These are phyloP conservation scores for Saccharata proteae DNA, from an alignment of 2,329 filamentous ascomycete genomes.

Conservation along the genomic window DNA sequence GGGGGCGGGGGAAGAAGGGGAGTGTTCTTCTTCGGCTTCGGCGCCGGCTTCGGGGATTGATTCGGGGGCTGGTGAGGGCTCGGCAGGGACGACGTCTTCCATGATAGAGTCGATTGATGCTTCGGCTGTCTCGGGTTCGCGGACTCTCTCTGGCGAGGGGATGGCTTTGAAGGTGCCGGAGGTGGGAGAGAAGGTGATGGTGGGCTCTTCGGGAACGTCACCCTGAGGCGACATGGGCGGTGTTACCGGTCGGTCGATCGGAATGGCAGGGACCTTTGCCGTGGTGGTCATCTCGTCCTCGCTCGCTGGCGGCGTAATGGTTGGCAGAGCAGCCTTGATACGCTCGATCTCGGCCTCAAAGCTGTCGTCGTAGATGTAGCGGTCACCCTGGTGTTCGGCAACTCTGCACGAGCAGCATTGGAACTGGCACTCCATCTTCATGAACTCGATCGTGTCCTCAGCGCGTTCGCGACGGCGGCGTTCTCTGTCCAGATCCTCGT, in stretches of 20 bases:
- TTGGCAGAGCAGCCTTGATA: conserved; percentile 33
- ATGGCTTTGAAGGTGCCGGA: conserved; percentile 26
- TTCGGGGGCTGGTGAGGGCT: background rate
- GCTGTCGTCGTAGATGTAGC: conserved; percentile 26
- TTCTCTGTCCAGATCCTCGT: conserved; percentile 40
- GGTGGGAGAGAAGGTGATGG: conserved; percentile 23
- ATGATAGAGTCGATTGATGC: conserved; percentile 4
- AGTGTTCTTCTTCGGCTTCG: conserved; percentile 10
- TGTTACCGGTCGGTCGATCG: conserved; percentile 1
- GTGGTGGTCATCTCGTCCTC: conserved; percentile 40
- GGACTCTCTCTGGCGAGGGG: conserved; percentile 16
- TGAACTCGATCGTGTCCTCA: conserved; percentile 61
- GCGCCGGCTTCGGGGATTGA: background rate
- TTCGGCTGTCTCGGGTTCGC: conserved; percentile 2
- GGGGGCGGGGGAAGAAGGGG: conserved; percentile 10
- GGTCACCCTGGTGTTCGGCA: conserved; percentile 25
- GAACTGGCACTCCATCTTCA: conserved; percentile 62
- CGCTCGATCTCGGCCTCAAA: conserved; percentile 23
- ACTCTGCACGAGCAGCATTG: conserved; percentile 50
- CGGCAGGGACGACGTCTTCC: background rate
- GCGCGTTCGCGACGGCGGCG: conserved; percentile 53
- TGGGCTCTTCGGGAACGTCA: conserved; percentile 9
- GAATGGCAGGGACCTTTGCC: background rate
- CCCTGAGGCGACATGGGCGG: background rate
- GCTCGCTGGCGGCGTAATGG: conserved; percentile 51